Evolutionary conservation across 495 filamentous ascomycete species (phyloP).

Genomic region (Lasiosphaeria hispida): DNA sequence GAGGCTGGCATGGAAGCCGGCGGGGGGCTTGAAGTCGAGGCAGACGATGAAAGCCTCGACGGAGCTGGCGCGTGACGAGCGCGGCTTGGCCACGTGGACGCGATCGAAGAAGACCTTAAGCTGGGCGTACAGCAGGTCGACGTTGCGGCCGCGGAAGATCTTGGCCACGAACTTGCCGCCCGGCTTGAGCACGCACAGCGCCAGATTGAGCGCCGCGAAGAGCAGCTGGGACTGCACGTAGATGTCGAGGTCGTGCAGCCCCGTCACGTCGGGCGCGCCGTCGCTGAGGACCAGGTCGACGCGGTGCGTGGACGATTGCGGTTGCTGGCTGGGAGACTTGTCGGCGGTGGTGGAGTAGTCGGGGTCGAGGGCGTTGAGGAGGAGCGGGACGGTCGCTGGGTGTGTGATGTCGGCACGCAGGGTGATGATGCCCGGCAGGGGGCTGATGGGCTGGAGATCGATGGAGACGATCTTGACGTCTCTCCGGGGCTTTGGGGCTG

Average conservation of each 20-base stretch:
- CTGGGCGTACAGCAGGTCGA: conserved; percentile 88
- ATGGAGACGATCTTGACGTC: conserved; percentile 93
- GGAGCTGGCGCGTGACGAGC: conserved; percentile 89
- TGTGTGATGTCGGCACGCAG: conserved; percentile 96
- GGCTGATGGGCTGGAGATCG: conserved; percentile 92
- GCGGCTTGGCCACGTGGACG: conserved; percentile 88
- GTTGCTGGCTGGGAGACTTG: conserved; percentile 53
- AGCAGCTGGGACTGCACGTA: conserved; percentile 96
- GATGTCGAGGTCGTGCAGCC: conserved; percentile 94
- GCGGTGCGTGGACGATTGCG: conserved; percentile 57
- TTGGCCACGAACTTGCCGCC: conserved; percentile 97
- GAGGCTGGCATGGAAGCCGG: conserved; percentile 62
- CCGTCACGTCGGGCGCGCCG: conserved; percentile 94
- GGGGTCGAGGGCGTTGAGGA: conserved; percentile 79
- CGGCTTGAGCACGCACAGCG: conserved; percentile 83
- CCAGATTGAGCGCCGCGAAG: conserved; percentile 88
- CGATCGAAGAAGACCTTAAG: conserved; percentile 83
- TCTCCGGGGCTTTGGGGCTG: conserved; percentile 52
- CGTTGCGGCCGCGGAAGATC: conserved; percentile 91
- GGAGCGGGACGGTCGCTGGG: conserved; percentile 85
- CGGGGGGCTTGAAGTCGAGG: conserved; percentile 70
- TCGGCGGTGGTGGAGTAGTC: conserved; percentile 72
- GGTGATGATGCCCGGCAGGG: conserved; percentile 85
- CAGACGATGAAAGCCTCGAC: conserved; percentile 96
- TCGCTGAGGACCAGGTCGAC: conserved; percentile 93